Evolutionary conservation across 2,329 filamentous ascomycete genomes (phyloP).

Genomic region (Akanthomyces uredinophilus): DNA sequence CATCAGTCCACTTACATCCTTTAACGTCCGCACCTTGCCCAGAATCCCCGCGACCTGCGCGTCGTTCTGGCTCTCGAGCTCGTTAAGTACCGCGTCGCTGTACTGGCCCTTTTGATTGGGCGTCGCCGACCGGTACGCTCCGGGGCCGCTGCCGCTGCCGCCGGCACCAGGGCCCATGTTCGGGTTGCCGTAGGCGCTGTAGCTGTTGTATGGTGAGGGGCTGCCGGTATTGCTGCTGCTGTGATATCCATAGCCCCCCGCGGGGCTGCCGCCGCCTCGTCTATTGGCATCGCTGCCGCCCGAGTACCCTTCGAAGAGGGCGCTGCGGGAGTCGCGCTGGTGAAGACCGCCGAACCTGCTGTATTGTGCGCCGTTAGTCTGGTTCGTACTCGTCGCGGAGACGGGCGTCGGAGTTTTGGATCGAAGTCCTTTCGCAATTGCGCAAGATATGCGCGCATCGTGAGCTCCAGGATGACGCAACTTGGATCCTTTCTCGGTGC

Average conservation of each 20-base stretch:
- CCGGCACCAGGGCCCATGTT: conserved; percentile 9
- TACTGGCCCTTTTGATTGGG: conserved; percentile 83
- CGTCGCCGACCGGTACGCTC: conserved; percentile 57
- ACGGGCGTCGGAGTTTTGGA: neutral
- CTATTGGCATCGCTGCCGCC: conserved; percentile 39
- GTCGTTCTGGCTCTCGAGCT: conserved; percentile 95
- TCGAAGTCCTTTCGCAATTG: neutral
- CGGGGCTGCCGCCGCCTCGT: conserved; percentile 33
- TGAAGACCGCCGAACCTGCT: conserved; percentile 65
- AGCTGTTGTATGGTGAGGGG: conserved; percentile 12
- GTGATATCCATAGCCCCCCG: conserved; percentile 38
- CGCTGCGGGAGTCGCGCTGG: conserved; percentile 67
- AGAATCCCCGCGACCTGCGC: conserved; percentile 83
- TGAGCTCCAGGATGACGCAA: neutral
- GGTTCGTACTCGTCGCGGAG: neutral
- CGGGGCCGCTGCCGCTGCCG: neutral
- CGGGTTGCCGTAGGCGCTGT: conserved; percentile 8
- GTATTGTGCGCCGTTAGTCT: neutral
- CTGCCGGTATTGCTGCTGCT: neutral
- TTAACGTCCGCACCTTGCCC: conserved; percentile 83
- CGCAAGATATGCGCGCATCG: neutral
- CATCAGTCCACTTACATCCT: conserved; percentile 60
- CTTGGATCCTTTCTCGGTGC: neutral
- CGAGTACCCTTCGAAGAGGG: conserved; percentile 71
- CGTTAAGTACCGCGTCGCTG: conserved; percentile 82